Conservation (phyloP, 441 rosid genomes). For the Dalechampia spathulata region DNA sequence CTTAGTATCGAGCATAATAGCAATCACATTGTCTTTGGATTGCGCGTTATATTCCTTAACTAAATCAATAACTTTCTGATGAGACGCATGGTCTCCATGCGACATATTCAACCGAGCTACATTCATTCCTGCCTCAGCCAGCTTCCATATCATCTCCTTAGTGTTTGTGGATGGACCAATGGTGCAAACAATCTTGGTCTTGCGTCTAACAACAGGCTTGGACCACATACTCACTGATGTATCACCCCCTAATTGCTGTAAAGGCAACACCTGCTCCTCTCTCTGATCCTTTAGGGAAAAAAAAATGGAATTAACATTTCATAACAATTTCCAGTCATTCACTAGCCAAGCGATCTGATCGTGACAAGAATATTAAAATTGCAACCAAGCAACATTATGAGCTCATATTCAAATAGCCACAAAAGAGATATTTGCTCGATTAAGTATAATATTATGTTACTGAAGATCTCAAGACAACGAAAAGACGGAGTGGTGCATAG, state of each 20-base stretch:
- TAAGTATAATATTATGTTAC: no score
- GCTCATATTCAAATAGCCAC: no score
- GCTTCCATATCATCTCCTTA: slow-evolving; percentile 31
- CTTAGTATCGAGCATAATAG: slow-evolving; percentile 98
- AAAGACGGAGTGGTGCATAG: neutral
- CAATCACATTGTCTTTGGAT: slow-evolving; percentile 77
- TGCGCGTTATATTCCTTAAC: slow-evolving; percentile 95
- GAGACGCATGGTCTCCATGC: slow-evolving; percentile 96
- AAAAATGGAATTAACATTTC: neutral
- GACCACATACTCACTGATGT: slow-evolving; percentile 70
- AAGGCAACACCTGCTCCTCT: no score
- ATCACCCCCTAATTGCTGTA: slow-evolving; percentile 57
- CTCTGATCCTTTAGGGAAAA: slow-evolving; percentile 30
- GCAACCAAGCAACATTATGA: no score
- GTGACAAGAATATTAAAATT: no score
- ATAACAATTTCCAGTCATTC: no score
- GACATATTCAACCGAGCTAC: slow-evolving; percentile 97
- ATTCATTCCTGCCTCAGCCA: slow-evolving; percentile 95
- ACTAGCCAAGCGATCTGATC: no score
- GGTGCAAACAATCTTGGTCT: slow-evolving; percentile 94
- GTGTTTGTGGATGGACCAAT: slow-evolving; percentile 93
- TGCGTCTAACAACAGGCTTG: slow-evolving; percentile 64
- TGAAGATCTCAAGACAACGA: no score
- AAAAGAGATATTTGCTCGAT: no score
- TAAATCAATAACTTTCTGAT: slow-evolving; percentile 88